These are phyloP conservation scores for Rhododendron ferrugineum DNA, from an alignment of 148 eudicot species.

Conservation along the genomic window DNA sequence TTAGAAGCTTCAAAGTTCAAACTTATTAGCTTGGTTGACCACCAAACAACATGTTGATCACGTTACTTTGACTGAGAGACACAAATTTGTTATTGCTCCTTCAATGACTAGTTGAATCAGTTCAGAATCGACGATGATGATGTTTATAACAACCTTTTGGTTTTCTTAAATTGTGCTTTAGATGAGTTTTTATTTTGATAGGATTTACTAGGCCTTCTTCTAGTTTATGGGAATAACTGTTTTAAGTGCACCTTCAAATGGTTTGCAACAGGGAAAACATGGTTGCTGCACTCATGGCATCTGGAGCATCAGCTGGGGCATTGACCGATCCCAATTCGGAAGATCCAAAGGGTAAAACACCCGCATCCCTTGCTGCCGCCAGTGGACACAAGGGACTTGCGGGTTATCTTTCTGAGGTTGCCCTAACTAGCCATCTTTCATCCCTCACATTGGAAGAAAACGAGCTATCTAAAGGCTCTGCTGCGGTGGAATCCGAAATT, in stretches of 20 bases:
- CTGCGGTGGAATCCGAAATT: slow-evolving; percentile 69
- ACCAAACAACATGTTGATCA: background rate
- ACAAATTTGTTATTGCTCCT: background rate
- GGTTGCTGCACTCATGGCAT: slow-evolving; percentile 85
- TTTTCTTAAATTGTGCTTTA: background rate
- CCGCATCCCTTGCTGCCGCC: slow-evolving; percentile 75
- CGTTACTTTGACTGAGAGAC: background rate
- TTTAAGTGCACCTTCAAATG: slow-evolving; percentile 3
- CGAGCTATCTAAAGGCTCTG: slow-evolving; percentile 68
- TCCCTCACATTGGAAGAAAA: slow-evolving; percentile 72
- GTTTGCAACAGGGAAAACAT: slow-evolving; percentile 62
- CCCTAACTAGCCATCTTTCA: slow-evolving; percentile 75
- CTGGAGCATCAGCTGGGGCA: slow-evolving; percentile 82
- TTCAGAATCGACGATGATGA: background rate
- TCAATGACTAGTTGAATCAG: background rate
- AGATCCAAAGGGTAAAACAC: slow-evolving; percentile 73
- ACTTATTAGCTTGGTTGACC: background rate
- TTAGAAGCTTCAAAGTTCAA: background rate
- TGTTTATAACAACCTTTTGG: background rate
- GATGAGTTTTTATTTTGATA: background rate
- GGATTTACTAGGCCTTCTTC: background rate
- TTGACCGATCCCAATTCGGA: slow-evolving; percentile 78
- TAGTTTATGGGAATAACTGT: background rate
- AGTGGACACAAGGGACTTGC: slow-evolving; percentile 84
- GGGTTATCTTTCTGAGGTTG: slow-evolving; percentile 83